Evolutionary conservation across 805 yeast genomes (phyloP), one percentile per base, ranked within the genome.

Genomic region (Monosporozyma unispora): DNA sequence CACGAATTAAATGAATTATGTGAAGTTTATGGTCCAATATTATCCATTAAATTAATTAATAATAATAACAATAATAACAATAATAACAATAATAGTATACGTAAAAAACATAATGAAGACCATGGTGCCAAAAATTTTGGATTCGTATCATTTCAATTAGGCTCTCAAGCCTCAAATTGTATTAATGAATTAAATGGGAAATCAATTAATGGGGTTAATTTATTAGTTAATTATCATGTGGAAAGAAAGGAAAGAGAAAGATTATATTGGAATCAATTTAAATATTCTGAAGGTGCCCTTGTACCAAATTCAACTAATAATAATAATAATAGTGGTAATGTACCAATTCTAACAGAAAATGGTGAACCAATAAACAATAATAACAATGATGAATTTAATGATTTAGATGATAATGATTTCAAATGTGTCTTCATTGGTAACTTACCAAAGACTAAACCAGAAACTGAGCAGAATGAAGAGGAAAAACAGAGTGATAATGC

Each of bases 151-250:
- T 85, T 74, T 60, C 70, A 75, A 46, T 67, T 71, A 49, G 76
- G 78, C 44, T 72, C 71, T 10, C 77, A 78, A 69, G 89, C 95
- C 2, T 71, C 80, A 42, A 63, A 66, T 21, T 88, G 91, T 38
- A 81, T 84, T 37, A 67, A 74, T 19, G 65, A 71, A 49, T 73
- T 83, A 37, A 77, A 80, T 59, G 79, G 78, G 25, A 57, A 58
- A 43, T 55, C 57, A 45, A 51, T 64, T 39, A 60, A 57, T 11
- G 63, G 62, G 9, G 62, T 64, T n/a, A 56, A 55, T 12, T 49
- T 68, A 29, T 79, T 76, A 56, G 74, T 83, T 46, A 81, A 82
- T 57, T 80, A 74, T 58, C 87, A 84, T 61, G 74, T 82, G 44
- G 81, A 84, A 45, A 78, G 80, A 55, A 74, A 76, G 51, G 87